phyloP scores from a whole-genome alignment of 2,329 filamentous ascomycete species.

The Pseudonectria foliicola region DNA sequence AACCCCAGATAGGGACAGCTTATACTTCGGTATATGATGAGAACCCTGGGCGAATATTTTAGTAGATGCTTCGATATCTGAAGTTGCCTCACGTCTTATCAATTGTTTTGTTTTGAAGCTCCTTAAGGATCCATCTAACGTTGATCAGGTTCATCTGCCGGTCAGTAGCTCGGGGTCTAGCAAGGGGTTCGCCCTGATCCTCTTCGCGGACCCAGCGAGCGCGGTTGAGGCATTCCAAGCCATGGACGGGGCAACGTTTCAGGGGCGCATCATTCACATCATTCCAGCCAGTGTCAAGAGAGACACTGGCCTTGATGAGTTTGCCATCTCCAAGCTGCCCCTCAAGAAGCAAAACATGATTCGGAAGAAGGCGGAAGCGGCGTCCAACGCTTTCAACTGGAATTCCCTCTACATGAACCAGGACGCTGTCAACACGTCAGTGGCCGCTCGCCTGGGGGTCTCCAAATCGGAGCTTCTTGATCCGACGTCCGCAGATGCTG shows the following conservation, averaged over 20 bases:
- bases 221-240: constrained; percentile 73
- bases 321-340: constrained; percentile 81
- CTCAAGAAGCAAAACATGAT: constrained; percentile 92
- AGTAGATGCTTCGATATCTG: constrained; percentile 99
- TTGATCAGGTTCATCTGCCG: constrained; percentile 73
- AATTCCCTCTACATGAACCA: constrained; percentile 99
- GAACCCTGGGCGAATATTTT: constrained; percentile 92
- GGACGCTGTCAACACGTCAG: constrained; percentile 86
- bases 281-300: constrained; percentile 78
- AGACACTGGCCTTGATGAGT: constrained; percentile 77
- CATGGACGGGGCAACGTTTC: constrained; percentile 80
- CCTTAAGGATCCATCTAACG: constrained; percentile 21
- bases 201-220: constrained; percentile 63
- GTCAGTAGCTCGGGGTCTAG: constrained; percentile 63
- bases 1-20: constrained; percentile 99
- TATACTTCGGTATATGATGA: constrained; percentile 90
- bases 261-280: constrained; percentile 86
- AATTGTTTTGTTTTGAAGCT: constrained; percentile 12
- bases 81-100: constrained; percentile 31
- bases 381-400: constrained; percentile 83
- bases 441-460: constrained; percentile 79
- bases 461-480: constrained; percentile 88
- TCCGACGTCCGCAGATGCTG: constrained; percentile 90
- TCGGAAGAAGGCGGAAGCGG: constrained; percentile 73
- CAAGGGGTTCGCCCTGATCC: constrained; percentile 87